phyloP scores from a whole-genome alignment of 2,329 filamentous ascomycete genomes.

The Colletotrichum sp. region DNA sequence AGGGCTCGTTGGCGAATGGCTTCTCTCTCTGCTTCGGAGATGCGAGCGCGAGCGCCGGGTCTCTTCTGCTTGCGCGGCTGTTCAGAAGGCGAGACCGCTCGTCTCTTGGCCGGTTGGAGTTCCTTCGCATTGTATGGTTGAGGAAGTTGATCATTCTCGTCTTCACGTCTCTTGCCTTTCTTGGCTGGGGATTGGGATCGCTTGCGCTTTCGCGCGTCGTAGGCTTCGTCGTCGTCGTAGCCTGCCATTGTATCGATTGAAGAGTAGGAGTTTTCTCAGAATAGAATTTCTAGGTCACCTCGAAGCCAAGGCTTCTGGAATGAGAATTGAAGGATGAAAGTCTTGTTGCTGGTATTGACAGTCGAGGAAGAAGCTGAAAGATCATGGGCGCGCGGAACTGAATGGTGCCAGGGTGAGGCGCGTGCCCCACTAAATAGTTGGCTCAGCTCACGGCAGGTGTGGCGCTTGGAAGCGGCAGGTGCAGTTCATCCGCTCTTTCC shows the following conservation, averaged over 20 bases:
- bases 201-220: conserved; percentile 47
- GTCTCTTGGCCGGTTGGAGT: conserved; percentile 63
- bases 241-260: conserved; percentile 21
- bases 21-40: conserved; percentile 71
- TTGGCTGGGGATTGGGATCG: conserved; percentile 37
- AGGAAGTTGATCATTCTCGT: conserved; percentile 51
- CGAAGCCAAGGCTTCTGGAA: not conserved
- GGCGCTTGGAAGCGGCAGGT: not conserved
- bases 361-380: conserved; percentile 1
- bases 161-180: conserved; percentile 27
- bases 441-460: not conserved
- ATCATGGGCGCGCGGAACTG: not conserved
- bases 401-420: not conserved
- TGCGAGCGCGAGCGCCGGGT: conserved; percentile 69
- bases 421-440: not conserved
- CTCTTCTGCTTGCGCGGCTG: conserved; percentile 71
- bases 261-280: too few species aligned
- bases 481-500: not conserved
- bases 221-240: conserved; percentile 27
- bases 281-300: not conserved
- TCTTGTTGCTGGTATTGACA: not conserved
- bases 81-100: conserved; percentile 59
- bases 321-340: not conserved
- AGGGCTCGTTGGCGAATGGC: conserved; percentile 68
- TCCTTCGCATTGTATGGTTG: conserved; percentile 66